Evolutionary conservation across 352 stramenopile species (phyloP).

Genomic region (Elongisporangium anandrum): DNA sequence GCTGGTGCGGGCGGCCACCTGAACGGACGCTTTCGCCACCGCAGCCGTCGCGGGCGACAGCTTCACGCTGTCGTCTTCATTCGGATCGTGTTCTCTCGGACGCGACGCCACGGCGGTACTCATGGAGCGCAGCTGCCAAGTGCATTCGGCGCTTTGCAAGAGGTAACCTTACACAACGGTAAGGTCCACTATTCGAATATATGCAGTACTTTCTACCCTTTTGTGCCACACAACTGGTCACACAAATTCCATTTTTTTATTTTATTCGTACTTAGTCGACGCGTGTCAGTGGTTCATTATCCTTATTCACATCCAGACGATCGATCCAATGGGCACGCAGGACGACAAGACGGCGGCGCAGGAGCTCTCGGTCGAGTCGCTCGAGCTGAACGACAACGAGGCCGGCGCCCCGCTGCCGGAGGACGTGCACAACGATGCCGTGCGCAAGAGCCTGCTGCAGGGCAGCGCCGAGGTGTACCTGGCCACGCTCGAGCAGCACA

Average conservation of each 20-base stretch:
- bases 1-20: conserved; percentile 37
- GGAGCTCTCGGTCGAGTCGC: conserved; percentile 37
- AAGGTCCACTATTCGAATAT: not conserved
- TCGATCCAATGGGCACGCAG: conserved; percentile 4
- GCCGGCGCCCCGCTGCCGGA: conserved; percentile 17
- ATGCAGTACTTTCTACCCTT: not conserved
- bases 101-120: conserved; percentile 12
- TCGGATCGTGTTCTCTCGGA: conserved; percentile 2
- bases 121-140: conserved; percentile 9
- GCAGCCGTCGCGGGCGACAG: conserved; percentile 49
- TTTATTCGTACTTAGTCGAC: not conserved
- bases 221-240: not conserved
- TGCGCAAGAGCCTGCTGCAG: conserved; percentile 54
- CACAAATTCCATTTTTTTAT: not conserved
- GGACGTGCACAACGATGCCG: conserved; percentile 40
- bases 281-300: not conserved
- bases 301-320: conserved; percentile 1
- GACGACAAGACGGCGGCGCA: conserved; percentile 23
- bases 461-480: conserved; percentile 49
- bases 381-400: conserved; percentile 28
- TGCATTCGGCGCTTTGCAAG: not conserved
- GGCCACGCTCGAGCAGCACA: conserved; percentile 18
- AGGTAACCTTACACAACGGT: not conserved
- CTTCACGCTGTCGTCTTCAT: conserved; percentile 8
- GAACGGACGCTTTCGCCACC: conserved; percentile 42